phyloP scores from a whole-genome alignment of 2,329 filamentous ascomycete species.

The Tolypocladium ovalisporum region DNA sequence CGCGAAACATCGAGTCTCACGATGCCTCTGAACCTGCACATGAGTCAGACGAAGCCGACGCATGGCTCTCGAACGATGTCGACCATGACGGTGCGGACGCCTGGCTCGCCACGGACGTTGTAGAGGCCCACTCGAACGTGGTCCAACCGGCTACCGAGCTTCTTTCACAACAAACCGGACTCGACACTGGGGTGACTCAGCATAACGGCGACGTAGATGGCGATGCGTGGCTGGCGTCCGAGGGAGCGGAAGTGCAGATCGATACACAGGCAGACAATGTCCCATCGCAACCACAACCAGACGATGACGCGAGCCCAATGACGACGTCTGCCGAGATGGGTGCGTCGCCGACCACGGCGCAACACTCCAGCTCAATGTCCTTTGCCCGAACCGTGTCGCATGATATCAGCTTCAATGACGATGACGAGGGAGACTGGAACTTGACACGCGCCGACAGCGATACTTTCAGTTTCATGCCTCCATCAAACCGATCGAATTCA shows the following conservation, averaged over 20 bases:
- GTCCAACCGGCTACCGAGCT: neutral
- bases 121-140: neutral
- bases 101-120: conserved; percentile 12
- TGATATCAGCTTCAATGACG: conserved; percentile 47
- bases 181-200: neutral
- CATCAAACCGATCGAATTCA: conserved; percentile 49
- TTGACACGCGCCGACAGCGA: conserved; percentile 41
- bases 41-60: conserved; percentile 5
- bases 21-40: conserved; percentile 1
- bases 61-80: conserved; percentile 9
- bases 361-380: conserved; percentile 50
- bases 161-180: neutral
- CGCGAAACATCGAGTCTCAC: conserved; percentile 7
- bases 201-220: conserved; percentile 11
- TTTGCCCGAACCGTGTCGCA: conserved; percentile 55
- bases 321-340: neutral
- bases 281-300: neutral
- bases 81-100: conserved; percentile 8
- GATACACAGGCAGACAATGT: conserved; percentile 6
- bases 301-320: neutral
- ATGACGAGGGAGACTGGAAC: conserved; percentile 49
- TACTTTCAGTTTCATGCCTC: conserved; percentile 48
- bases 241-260: conserved; percentile 6
- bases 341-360: conserved; percentile 24
- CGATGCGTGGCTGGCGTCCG: conserved; percentile 14